These are phyloP conservation scores for Phascolomyces articulosus DNA, from an alignment of 371 early-diverging fungal species.

Conservation along the genomic window DNA sequence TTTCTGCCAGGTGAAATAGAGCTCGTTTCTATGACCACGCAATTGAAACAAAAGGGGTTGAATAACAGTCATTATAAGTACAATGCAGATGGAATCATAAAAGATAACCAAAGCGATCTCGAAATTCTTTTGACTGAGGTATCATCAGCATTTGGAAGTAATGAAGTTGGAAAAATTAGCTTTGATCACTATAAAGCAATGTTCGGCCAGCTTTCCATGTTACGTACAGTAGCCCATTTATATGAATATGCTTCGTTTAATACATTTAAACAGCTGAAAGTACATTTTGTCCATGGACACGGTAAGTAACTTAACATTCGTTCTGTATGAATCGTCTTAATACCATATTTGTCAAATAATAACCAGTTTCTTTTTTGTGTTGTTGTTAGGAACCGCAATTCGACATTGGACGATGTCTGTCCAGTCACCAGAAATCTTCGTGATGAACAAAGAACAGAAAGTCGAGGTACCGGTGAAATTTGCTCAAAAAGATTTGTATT, in stretches of 20 bases:
- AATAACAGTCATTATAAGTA: slow-evolving; percentile 4
- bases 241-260: slow-evolving; percentile 27
- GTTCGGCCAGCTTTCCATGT: slow-evolving; percentile 34
- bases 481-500: slow-evolving; percentile 27
- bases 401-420: slow-evolving; percentile 37
- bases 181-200: slow-evolving; percentile 30
- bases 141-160: slow-evolving; percentile 21
- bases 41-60: slow-evolving; percentile 7
- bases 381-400: slow-evolving; percentile 21
- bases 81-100: slow-evolving; percentile 15
- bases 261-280: slow-evolving; percentile 25
- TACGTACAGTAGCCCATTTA: slow-evolving; percentile 28
- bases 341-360: not conserved
- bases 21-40: slow-evolving; percentile 5
- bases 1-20: slow-evolving; percentile 34
- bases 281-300: slow-evolving; percentile 30
- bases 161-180: slow-evolving; percentile 19
- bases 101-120: slow-evolving; percentile 8
- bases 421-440: slow-evolving; percentile 27
- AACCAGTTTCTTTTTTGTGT: not conserved
- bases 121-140: slow-evolving; percentile 23
- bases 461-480: slow-evolving; percentile 27
- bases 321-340: not conserved
- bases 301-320: slow-evolving; percentile 26
- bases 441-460: slow-evolving; percentile 35